Percentiles rank a stretch among this genome's conserved stretches.
These are phyloP conservation scores for Eimeria falciformis DNA, from an alignment of 169 alveolate species.

Conservation along the genomic window DNA sequence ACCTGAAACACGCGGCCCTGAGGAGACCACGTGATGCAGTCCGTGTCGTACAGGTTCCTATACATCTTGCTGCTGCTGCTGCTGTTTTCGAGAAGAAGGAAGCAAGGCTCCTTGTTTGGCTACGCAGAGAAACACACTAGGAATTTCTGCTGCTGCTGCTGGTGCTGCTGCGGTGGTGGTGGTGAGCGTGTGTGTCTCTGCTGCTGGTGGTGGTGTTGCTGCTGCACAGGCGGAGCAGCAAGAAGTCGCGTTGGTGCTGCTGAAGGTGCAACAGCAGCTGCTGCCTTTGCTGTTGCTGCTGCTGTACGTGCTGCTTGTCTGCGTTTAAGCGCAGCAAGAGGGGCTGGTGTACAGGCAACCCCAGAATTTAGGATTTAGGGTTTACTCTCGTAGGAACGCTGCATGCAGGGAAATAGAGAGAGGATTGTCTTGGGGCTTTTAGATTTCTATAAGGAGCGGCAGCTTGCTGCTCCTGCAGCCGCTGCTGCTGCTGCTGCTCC, in stretches of 20 bases:
- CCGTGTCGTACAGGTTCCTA: slow-evolving; percentile 78
- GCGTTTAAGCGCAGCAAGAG: slow-evolving; percentile 12
- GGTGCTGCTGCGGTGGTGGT: background rate
- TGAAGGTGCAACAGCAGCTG: background rate
- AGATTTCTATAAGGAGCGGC: slow-evolving; percentile 26
- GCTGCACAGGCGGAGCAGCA: background rate
- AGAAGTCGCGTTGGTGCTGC: background rate
- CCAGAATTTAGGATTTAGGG: slow-evolving; percentile 27
- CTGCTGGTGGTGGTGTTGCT: slow-evolving; percentile 44
- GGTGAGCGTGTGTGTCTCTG: background rate
- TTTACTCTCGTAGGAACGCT: background rate
- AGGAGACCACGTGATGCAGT: slow-evolving; percentile 80
- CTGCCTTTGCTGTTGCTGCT: slow-evolving; percentile 29
- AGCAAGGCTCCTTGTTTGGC: background rate
- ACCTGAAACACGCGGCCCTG: slow-evolving; percentile 80
- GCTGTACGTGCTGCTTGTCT: slow-evolving; percentile 36
- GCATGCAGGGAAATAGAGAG: background rate
- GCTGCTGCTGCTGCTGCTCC: slow-evolving; percentile 53
- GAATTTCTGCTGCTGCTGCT: background rate
- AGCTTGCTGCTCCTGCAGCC: slow-evolving; percentile 17
- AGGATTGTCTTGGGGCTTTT: slow-evolving; percentile 24
- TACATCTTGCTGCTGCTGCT: slow-evolving; percentile 75
- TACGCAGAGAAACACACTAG: background rate
- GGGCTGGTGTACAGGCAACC: slow-evolving; percentile 46
- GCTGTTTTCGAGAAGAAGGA: slow-evolving; percentile 1